Conservation (phyloP, 805 yeast genomes). For the Debaryomyces castellii region DNA sequence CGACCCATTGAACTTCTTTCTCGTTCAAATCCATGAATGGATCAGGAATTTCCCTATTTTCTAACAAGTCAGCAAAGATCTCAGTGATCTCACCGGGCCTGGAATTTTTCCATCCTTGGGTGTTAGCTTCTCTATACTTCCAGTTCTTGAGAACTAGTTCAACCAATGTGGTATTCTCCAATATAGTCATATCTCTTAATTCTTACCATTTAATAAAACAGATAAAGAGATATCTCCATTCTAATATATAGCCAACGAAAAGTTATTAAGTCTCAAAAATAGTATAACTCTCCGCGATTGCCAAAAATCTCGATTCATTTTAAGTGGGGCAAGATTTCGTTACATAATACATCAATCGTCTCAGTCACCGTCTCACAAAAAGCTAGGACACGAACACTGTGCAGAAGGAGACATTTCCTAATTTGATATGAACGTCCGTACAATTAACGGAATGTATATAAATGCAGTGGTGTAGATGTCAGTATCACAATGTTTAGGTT, state of each 20-base stretch:
- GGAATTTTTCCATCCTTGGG: conserved; percentile 6
- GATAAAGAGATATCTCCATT: background rate
- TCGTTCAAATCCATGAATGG: conserved; percentile 48
- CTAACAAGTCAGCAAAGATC: conserved; percentile 43
- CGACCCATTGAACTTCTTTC: conserved; percentile 49
- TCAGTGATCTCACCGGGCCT: conserved; percentile 13
- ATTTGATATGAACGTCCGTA: background rate
- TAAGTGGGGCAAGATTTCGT: background rate
- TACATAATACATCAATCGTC: too few species aligned
- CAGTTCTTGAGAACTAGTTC: background rate
- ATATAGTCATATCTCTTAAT: background rate
- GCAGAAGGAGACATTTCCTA: background rate
- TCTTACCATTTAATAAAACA: background rate
- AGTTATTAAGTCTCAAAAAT: background rate
- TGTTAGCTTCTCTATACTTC: conserved; percentile 1
- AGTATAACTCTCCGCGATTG: background rate
- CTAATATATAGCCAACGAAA: background rate
- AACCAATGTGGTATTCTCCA: background rate
- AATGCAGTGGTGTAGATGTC: background rate
- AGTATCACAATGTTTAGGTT: too few species aligned
- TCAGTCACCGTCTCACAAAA: background rate
- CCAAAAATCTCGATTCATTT: background rate
- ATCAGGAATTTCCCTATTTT: conserved; percentile 39
- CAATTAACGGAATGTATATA: background rate
- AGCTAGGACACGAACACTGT: background rate